Conservation (phyloP, 345 rosid species). For the Syzygium oleosum region DNA sequence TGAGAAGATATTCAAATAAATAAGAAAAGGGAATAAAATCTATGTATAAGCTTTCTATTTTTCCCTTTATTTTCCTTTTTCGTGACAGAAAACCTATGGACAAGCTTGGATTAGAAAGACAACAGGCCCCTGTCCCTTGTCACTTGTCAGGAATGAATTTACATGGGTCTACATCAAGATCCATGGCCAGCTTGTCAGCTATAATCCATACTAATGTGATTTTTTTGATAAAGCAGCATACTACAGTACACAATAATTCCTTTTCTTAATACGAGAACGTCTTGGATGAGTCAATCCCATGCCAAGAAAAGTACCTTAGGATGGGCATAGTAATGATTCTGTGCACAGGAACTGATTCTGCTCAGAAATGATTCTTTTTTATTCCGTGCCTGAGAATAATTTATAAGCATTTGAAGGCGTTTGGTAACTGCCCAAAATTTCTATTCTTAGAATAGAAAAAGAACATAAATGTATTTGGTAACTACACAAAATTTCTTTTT, state of each 20-base stretch:
- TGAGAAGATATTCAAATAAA: neutral
- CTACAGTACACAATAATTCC: neutral
- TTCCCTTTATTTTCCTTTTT: neutral
- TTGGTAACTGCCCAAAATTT: too few species aligned
- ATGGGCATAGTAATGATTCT: too few species aligned
- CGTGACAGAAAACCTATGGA: neutral
- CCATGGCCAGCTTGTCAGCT: neutral
- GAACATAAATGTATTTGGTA: too few species aligned
- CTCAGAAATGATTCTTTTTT: too few species aligned
- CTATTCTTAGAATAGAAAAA: too few species aligned
- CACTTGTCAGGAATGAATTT: neutral
- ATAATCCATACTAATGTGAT: neutral
- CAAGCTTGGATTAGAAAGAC: neutral
- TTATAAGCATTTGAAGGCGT: too few species aligned
- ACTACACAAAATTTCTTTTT: too few species aligned
- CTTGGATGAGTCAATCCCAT: neutral
- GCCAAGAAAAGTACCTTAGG: neutral
- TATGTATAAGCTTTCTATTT: neutral
- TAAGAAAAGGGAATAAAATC: neutral
- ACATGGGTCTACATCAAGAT: neutral
- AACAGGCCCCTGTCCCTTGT: neutral
- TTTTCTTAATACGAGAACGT: too few species aligned
- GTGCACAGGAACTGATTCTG: too few species aligned
- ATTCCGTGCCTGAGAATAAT: too few species aligned
- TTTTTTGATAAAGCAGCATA: neutral